These are phyloP conservation scores for Phylloporus arenicola DNA, from an alignment of 768 basidiomycete genomes.

Conservation along the genomic window DNA sequence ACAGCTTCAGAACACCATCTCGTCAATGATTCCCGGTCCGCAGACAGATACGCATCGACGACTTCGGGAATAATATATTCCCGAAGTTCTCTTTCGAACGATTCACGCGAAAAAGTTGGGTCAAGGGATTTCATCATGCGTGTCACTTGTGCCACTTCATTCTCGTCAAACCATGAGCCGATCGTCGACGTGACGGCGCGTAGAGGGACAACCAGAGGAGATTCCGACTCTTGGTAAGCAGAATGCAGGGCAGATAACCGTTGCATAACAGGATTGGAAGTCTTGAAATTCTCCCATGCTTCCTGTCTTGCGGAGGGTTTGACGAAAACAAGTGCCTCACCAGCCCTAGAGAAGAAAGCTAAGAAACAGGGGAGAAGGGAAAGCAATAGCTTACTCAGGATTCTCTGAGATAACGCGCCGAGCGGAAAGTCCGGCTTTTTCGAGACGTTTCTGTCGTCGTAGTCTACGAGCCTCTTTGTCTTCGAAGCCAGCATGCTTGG, in stretches of 20 bases:
- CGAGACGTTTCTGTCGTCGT: slow-evolving; percentile 73
- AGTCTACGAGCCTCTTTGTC: slow-evolving; percentile 86
- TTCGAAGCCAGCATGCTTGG: slow-evolving; percentile 93
- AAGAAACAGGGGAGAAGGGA: not conserved
- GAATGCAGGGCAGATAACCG: slow-evolving; percentile 53
- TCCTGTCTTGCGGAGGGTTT: slow-evolving; percentile 75
- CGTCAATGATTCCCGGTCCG: slow-evolving; percentile 78
- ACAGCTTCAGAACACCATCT: slow-evolving; percentile 97
- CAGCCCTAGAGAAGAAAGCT: slow-evolving; percentile 56
- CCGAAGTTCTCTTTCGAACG: slow-evolving; percentile 82
- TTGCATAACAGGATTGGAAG: slow-evolving; percentile 72
- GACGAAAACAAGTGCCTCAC: slow-evolving; percentile 78
- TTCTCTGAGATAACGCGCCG: slow-evolving; percentile 58
- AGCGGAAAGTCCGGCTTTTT: slow-evolving; percentile 69
- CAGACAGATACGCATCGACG: slow-evolving; percentile 91
- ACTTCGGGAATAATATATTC: slow-evolving; percentile 98
- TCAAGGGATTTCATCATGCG: slow-evolving; percentile 85
- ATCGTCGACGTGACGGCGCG: slow-evolving; percentile 81
- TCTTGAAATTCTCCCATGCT: slow-evolving; percentile 75
- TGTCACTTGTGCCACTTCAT: slow-evolving; percentile 94
- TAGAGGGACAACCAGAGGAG: slow-evolving; percentile 75
- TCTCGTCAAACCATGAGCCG: slow-evolving; percentile 93
- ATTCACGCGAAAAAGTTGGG: slow-evolving; percentile 79
- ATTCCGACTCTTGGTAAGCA: slow-evolving; percentile 88
- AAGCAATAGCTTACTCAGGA: slow-evolving; percentile 61